Conservation (phyloP, 768 basidiomycete species). For the Xanthoconium purpureum region DNA sequence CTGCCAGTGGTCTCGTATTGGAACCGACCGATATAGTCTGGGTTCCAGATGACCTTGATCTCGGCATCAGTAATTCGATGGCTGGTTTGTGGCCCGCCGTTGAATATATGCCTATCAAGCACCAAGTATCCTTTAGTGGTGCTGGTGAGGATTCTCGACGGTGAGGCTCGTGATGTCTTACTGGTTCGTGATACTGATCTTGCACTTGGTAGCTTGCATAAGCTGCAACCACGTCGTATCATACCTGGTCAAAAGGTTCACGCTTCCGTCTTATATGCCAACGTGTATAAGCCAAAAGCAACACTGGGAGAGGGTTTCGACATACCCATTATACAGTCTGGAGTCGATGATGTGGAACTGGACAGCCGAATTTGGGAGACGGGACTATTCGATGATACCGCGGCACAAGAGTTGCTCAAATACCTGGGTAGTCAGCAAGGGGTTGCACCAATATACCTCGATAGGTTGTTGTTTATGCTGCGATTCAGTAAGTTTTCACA, state of each 20-base stretch:
- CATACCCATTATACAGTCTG: slow-evolving; percentile 8
- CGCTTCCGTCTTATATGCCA: slow-evolving; percentile 22
- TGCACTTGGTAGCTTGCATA: slow-evolving; percentile 10
- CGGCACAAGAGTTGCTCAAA: slow-evolving; percentile 10
- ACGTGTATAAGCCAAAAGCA: slow-evolving; percentile 18
- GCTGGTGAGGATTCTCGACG: slow-evolving; percentile 13
- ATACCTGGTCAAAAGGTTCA: slow-evolving; percentile 28
- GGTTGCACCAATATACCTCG: slow-evolving; percentile 7
- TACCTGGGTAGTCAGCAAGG: slow-evolving; percentile 11
- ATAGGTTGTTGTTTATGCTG: slow-evolving; percentile 17
- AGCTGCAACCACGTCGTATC: slow-evolving; percentile 23
- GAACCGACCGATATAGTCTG: slow-evolving; percentile 26
- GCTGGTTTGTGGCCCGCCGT: slow-evolving; percentile 8
- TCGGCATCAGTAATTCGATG: slow-evolving; percentile 24
- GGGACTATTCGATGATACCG: slow-evolving; percentile 19
- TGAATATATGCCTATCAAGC: slow-evolving; percentile 25
- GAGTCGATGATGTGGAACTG: slow-evolving; percentile 3
- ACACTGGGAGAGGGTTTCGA: slow-evolving; percentile 25
- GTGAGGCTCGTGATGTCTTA: slow-evolving; percentile 1
- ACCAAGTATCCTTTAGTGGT: slow-evolving; percentile 23
- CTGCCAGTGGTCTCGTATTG: slow-evolving; percentile 24
- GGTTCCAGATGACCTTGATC: slow-evolving; percentile 27
- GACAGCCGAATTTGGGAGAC: slow-evolving; percentile 19
- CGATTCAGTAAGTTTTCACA: slow-evolving; percentile 15
- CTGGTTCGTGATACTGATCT: background rate